Percentiles rank a stretch among this genome's conserved stretches.
Evolutionary conservation across 345 rosid genomes (phyloP).

Genomic region (Cardamine occulta): DNA sequence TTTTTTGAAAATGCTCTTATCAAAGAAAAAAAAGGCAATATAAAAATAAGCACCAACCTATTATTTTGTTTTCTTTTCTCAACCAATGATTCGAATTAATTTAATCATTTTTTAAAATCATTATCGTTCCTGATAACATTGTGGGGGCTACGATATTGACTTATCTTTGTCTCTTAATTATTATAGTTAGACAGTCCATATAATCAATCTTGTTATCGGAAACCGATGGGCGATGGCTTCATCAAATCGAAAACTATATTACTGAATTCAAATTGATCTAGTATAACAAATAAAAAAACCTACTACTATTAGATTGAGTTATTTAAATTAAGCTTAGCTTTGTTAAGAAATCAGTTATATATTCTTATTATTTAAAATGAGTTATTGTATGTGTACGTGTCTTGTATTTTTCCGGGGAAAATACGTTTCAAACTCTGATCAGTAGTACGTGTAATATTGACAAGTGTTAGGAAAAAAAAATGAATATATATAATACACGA

Average conservation of each 20-base stretch:
- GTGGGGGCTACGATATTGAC: constrained; percentile 34
- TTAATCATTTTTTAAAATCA: not conserved
- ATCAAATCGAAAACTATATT: not conserved
- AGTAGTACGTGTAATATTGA: too few relatives aligned
- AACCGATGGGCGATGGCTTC: constrained; percentile 6
- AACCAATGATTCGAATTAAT: constrained; percentile 12
- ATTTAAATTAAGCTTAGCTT: not conserved
- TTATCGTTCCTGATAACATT: constrained; percentile 5
- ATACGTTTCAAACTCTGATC: too few relatives aligned
- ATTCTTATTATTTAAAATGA: too few relatives aligned
- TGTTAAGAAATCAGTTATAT: not conserved
- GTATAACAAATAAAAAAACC: not conserved
- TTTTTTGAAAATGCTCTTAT: too few relatives aligned
- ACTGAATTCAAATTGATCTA: not conserved
- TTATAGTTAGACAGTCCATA: constrained; percentile 1
- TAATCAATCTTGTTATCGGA: not conserved
- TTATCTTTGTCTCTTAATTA: constrained; percentile 17
- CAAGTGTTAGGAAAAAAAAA: not conserved
- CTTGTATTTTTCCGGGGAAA: too few relatives aligned
- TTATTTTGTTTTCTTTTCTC: constrained; percentile 7
- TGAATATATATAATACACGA: not conserved
- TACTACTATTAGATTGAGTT: not conserved
- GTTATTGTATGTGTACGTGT: not conserved
- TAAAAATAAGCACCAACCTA: constrained; percentile 1
- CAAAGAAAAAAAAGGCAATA: not conserved